Evolutionary conservation across 202 grass and related monocot species (phyloP), one percentile per base, ranked within the genome.

Genomic region (Schoenoplectus triqueter): DNA sequence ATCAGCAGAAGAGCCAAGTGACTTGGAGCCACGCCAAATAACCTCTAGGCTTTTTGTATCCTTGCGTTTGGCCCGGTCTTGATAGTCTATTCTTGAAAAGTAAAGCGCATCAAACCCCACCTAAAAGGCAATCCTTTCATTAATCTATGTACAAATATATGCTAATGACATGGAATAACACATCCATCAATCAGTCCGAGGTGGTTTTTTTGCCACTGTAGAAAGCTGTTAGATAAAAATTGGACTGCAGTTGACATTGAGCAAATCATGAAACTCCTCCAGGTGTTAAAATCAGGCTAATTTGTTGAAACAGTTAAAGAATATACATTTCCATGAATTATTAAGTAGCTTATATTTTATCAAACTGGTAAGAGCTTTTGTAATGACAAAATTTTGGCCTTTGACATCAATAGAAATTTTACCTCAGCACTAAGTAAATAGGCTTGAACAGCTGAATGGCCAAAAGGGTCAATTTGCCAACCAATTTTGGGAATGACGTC

Each of bases 401-500:
- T 72, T 72, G 15, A 2, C 2, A 17, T 72, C 44, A 19, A 19
- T 48, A 72, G 2, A 41, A 47, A 78, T 11, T 40, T 19, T 76
- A 90, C 86, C 86, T 90, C 89, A 41, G 82, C 82, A 50, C 89
- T 84, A 51, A 90, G 89, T 51, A 90, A 83, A 69, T 85, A 90
- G 48, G 85, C 89, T 77, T 90, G 86, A 69, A 87, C 89, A 54
- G 89, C 81, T 0, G 89, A 90, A 87, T 90, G 89, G 17, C 88
- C 88, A 85, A 90, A 90, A 73, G 88, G 88, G 72, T 87, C 88
- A 71, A 90, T 90, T 65, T 87, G 89, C 89, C 89, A 90, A 52
- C 85, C 89, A 52, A 87, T 87, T 47, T 82, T 59, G 11, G 89
- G 89, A 78, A 63, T 18, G 69, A 77, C 48, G 55, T 39, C 60